Evolutionary conservation across 345 rosid species (phyloP).

Genomic region (Eucalyptus dawsonii): DNA sequence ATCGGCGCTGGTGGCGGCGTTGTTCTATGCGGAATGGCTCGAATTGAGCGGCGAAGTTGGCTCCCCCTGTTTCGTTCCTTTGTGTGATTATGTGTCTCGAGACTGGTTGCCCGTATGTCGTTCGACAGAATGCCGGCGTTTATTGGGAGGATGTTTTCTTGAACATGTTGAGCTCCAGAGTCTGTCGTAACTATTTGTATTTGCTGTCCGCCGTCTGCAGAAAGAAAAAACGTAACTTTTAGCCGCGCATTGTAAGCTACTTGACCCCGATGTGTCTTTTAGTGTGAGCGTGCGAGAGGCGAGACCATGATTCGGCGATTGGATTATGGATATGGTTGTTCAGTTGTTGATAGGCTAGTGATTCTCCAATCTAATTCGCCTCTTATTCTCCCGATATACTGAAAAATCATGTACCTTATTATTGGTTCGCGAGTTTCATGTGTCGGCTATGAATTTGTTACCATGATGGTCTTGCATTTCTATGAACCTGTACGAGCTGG

Average conservation of each 20-base stretch:
- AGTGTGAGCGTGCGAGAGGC: not conserved
- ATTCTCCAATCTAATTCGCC: not conserved
- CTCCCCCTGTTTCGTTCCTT: not conserved
- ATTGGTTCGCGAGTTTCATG: not conserved
- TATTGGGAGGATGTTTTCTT: not conserved
- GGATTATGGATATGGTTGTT: not conserved
- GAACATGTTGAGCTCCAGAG: not conserved
- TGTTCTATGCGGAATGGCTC: not conserved
- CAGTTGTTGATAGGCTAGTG: not conserved
- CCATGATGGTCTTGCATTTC: not conserved
- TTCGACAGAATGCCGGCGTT: not conserved
- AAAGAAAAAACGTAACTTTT: not conserved
- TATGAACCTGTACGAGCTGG: not conserved
- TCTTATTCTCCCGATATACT: not conserved
- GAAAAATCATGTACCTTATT: not conserved
- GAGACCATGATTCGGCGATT: not conserved
- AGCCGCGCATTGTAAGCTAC: not conserved
- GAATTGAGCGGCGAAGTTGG: not conserved
- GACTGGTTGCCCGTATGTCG: not conserved
- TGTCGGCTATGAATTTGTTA: not conserved
- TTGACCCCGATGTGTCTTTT: not conserved
- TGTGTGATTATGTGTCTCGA: not conserved
- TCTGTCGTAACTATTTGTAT: not conserved
- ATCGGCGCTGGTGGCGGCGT: too few relatives aligned
- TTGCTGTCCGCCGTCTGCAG: rapidly evolving